Evolutionary conservation across 495 filamentous ascomycete species (phyloP), one percentile per base, ranked within the genome.

Genomic region (Penicillium flavigenum): DNA sequence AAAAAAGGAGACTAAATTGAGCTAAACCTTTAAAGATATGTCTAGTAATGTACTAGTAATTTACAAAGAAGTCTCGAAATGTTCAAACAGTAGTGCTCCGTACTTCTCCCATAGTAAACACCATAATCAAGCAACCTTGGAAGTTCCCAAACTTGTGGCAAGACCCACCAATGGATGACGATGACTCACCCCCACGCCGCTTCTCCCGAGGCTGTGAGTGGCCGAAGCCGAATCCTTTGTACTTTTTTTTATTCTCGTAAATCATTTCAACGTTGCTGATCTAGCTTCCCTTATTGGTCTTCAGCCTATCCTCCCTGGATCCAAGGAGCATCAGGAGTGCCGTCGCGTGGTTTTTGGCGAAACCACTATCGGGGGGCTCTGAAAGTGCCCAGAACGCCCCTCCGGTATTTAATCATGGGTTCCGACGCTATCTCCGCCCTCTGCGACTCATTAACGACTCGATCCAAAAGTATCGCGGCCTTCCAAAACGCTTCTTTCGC

Each of bases 181-280:
- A 20, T 65, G 56, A 69, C 58, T 69, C 68, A 68, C 65, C 62
- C 71, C 69, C 72, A 75, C 72, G 71, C 62, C 63, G 59, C 53
- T 44, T 52, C 46, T 58, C 58, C 63, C 59, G 51, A 56, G 34
- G 20, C 45, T 65, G 54, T 76, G 66, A 76, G 56, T 72, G 73
- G 71, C 62, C 53, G 60, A 66, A 48, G 34, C 36, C 7, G 24
- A 31, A 11, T 36, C 44, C 29, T 44, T 14, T 10, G 31, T 47
- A 58, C 59, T 59, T 50, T 59, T 56, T 69, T 57, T 64, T 63
- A 38, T 52, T 38, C 36, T 53, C 26, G 17, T 47, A 27, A 34
- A 59, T 62, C 38, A 27, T 26, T 56, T 52, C 62, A 64, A 65
- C 68, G 61, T 63, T 66, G 61, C 47, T 60, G 62, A 66, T 64